Conservation (phyloP, 441 rosid species). For the Syzygium syzygioides region DNA sequence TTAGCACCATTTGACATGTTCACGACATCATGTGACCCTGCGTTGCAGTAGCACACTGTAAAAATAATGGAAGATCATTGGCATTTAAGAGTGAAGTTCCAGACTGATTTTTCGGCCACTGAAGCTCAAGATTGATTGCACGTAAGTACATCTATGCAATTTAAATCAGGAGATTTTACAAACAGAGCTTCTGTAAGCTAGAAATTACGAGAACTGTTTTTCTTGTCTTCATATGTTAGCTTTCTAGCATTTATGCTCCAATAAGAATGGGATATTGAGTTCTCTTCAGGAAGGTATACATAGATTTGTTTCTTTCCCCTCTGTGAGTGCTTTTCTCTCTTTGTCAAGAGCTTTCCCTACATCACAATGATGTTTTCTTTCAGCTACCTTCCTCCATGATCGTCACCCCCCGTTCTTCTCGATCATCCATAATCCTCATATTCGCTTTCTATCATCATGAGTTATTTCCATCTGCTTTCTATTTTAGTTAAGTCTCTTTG, state of each 20-base stretch:
- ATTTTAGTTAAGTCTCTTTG: neutral
- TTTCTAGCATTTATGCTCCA: neutral
- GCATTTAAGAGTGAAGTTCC: neutral
- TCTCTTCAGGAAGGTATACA: no score
- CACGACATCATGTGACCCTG: rapidly evolving
- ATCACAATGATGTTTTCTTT: no score
- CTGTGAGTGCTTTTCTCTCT: neutral
- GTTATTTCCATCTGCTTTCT: neutral
- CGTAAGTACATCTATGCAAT: neutral
- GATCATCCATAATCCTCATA: no score
- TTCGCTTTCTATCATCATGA: no score
- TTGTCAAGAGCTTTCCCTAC: no score
- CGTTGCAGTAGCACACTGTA: neutral
- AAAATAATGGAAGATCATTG: neutral
- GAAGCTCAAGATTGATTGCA: neutral
- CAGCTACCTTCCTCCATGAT: no score
- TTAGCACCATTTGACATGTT: neutral
- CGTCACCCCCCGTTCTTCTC: no score
- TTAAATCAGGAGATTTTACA: neutral
- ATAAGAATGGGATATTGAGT: neutral
- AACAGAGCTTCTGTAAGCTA: neutral
- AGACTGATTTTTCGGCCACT: neutral
- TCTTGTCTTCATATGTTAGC: no score
- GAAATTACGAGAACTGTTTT: rapidly evolving
- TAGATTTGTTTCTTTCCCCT: no score